Base-by-base conservation (phyloP, 306 rosid species). In the Cucurbita ficifolia region DNA sequence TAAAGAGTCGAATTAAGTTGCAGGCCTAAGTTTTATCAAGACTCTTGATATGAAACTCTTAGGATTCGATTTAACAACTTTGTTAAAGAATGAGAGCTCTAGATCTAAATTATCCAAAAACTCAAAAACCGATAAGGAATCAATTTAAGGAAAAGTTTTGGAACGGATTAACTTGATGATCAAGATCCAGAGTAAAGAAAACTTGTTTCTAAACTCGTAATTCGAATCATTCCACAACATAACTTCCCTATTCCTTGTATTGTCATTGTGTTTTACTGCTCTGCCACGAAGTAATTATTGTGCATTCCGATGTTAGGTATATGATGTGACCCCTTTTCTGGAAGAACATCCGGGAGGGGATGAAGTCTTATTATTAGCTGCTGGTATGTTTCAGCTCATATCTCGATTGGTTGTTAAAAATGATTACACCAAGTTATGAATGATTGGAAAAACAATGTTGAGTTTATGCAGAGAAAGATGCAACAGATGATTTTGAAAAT, bases 271-370 rank as follows among this genome's bases (percentile, higher is more conserved):
- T 61, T 70, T 61, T 36, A n/a, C 18, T 10, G 42, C 22, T 50
- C 35, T 70, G 29, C 5, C 61, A 24, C 75, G 10, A 17, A 40
- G 17, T n/a, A 14, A 64, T 45, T 39, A 19, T 17, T 4, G 48
- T 35, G 10, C 40, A n/a, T 70, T 70, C 74, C 70, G 19, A 21
- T 58, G 40, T 13, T 85, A 93, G 98, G 97, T 83, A 29, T 90
- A 94, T 68, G 85, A 94, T 88, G 96, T 94, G 70, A 90, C 98
- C 62, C 49, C 87, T 24, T 89, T 86, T 81, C 76, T 94, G 85
- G 95, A 86, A 60, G 98, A 90, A 54, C 98, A 94, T 81, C 98
- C 97, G 5, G 97, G 97, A 72, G 98, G 98, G 10, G 98, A 87
- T 50, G 98, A 94, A 82, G 85, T 82, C 80, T 81, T 90, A 82